A percentile compares a stretch with the other conserved stretches of the same genome.
phyloP scores from a whole-genome alignment of 176 grass and related monocot genomes.

The Saccharum officinarum region DNA sequence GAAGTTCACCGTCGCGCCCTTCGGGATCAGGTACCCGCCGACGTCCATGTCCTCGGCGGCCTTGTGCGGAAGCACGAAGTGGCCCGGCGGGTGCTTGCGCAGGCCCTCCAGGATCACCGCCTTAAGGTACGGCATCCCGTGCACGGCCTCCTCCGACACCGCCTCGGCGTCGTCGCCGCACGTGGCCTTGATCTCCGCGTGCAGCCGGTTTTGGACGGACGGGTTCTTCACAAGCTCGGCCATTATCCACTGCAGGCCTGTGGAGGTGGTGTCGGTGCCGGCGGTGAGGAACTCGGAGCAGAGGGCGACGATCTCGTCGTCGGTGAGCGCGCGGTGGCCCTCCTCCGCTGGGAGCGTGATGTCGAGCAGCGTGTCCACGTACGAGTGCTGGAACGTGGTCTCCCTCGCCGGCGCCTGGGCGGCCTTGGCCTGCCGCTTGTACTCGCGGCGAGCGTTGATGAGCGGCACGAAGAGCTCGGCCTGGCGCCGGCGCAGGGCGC shows the following conservation, averaged over 20 bases:
- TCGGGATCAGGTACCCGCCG: constrained; percentile 51
- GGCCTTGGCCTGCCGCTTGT: neutral
- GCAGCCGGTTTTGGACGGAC: constrained; percentile 41
- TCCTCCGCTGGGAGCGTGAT: constrained; percentile 39
- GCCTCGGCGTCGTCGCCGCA: neutral
- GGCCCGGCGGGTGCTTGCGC: constrained; percentile 62
- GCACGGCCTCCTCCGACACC: constrained; percentile 46
- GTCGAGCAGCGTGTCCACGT: constrained; percentile 66
- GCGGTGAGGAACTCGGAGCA: constrained; percentile 72
- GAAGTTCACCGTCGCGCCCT: constrained; percentile 54
- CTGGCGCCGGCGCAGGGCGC: constrained; percentile 6
- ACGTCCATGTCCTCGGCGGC: constrained; percentile 48
- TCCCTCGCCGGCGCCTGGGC: neutral
- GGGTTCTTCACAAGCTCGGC: constrained; percentile 74
- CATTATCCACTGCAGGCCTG: constrained; percentile 77
- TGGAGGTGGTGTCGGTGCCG: constrained; percentile 68
- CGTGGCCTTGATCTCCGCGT: constrained; percentile 33
- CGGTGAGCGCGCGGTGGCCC: constrained; percentile 41
- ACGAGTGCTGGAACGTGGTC: constrained; percentile 45
- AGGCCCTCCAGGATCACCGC: constrained; percentile 50
- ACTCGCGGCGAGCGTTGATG: constrained; percentile 27
- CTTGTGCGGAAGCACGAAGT: constrained; percentile 56
- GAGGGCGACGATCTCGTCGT: constrained; percentile 53
- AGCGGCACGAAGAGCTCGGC: constrained; percentile 38
- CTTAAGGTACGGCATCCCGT: constrained; percentile 32